Evolutionary conservation across 495 filamentous ascomycete species (phyloP).

Genomic region (Aspergillus heteromorphus): DNA sequence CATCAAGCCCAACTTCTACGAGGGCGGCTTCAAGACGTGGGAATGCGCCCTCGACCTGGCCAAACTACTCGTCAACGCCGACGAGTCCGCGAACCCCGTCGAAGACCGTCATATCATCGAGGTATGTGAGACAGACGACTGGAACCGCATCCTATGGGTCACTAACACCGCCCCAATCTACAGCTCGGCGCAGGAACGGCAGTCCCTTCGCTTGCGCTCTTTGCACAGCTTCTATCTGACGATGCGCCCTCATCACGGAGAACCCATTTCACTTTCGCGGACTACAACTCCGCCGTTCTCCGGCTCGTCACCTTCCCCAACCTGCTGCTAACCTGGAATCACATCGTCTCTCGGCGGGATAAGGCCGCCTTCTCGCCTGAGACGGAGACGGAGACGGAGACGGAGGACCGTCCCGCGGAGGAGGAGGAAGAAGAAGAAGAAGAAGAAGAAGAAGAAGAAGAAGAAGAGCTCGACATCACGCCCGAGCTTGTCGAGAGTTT

Average conservation of each 20-base stretch:
- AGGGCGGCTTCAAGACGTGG: slow-evolving; percentile 99
- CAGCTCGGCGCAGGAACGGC: slow-evolving; percentile 91
- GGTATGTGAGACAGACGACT: slow-evolving; percentile 40
- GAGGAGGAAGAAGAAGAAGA: too few species aligned
- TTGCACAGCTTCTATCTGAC: slow-evolving; percentile 58
- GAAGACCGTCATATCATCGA: slow-evolving; percentile 62
- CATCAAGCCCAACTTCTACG: slow-evolving; percentile 85
- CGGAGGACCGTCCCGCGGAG: slow-evolving; percentile 6
- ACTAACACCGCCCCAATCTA: background rate
- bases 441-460: too few species aligned
- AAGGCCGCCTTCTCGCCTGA: slow-evolving; percentile 1
- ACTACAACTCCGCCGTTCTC: slow-evolving; percentile 86
- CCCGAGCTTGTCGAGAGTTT: slow-evolving; percentile 58
- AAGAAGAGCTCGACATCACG: slow-evolving; percentile 72
- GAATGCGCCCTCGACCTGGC: slow-evolving; percentile 90
- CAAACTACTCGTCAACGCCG: slow-evolving; percentile 41
- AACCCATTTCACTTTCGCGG: slow-evolving; percentile 67
- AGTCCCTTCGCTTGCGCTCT: slow-evolving; percentile 71
- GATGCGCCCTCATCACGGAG: slow-evolving; percentile 14
- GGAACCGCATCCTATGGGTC: background rate
- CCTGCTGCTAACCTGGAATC: slow-evolving; percentile 72
- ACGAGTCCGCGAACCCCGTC: slow-evolving; percentile 19
- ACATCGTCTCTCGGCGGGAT: slow-evolving; percentile 18
- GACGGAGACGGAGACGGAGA: too few species aligned
- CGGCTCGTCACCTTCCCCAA: slow-evolving; percentile 87